Evolutionary conservation across 768 basidiomycete species (phyloP).

Genomic region (Suillus brevipes): DNA sequence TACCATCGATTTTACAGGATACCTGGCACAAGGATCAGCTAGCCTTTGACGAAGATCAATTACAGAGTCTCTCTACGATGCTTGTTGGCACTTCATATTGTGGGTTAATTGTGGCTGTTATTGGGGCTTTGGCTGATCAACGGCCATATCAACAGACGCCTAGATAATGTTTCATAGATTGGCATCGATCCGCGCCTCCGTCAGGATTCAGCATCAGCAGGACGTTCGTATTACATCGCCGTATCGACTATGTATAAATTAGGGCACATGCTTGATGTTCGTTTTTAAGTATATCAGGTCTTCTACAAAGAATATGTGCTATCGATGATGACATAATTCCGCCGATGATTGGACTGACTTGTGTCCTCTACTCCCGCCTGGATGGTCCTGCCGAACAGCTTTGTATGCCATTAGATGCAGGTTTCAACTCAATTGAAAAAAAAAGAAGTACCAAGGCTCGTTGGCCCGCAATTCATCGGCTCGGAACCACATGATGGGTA

Average conservation of each 20-base stretch:
- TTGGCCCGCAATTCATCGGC: neutral
- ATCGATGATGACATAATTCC: conserved; percentile 3
- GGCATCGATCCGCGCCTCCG: conserved; percentile 9
- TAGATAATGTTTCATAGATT: conserved; percentile 13
- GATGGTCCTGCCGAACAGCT: neutral
- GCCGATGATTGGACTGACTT: neutral
- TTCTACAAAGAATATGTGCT: conserved; percentile 1
- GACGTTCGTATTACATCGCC: conserved; percentile 9
- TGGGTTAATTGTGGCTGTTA: conserved; percentile 36
- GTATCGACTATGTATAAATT: conserved; percentile 9
- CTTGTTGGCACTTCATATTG: conserved; percentile 89
- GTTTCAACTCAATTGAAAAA: neutral
- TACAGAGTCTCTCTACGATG: conserved; percentile 85
- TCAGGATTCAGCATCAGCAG: neutral
- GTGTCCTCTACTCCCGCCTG: neutral
- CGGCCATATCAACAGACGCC: conserved; percentile 27
- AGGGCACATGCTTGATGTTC: conserved; percentile 5
- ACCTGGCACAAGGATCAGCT: conserved; percentile 91
- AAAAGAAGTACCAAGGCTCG: neutral
- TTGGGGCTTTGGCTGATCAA: conserved; percentile 16
- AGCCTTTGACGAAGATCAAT: conserved; percentile 85
- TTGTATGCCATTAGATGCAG: neutral
- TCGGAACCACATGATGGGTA: conserved; percentile 4
- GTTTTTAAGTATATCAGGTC: neutral
- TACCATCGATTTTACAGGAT: conserved; percentile 50